Percentiles rank a stretch among this genome's conserved stretches.
phyloP scores from a whole-genome alignment of 345 rosid species.

The Gossypium turneri region DNA sequence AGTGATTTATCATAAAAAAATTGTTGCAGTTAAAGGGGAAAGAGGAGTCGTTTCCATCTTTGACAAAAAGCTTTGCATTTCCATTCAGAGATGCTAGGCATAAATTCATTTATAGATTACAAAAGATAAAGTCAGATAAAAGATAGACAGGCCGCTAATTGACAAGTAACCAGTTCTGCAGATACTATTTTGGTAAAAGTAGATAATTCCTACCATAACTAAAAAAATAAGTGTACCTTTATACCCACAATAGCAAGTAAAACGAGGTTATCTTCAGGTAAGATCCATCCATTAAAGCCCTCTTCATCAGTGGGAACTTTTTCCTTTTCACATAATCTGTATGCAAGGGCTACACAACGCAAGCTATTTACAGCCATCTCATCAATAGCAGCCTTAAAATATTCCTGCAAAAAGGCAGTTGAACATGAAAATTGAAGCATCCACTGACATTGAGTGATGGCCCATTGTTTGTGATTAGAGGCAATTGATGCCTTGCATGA shows the following conservation, averaged over 20 bases:
- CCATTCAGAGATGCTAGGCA: not conserved
- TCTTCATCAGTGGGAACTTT: constrained; percentile 65
- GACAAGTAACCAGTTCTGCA: not conserved
- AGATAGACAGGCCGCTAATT: not conserved
- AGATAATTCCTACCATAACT: not conserved
- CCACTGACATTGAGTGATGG: not conserved
- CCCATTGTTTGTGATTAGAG: not conserved
- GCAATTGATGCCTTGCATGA: not conserved
- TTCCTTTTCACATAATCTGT: constrained; percentile 53
- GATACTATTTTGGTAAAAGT: not conserved
- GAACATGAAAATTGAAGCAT: not conserved
- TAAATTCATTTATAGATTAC: not conserved
- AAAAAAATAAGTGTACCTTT: constrained; percentile 47
- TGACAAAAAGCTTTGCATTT: not conserved
- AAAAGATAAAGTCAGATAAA: not conserved
- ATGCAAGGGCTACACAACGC: constrained; percentile 97
- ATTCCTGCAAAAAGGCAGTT: constrained; percentile 40
- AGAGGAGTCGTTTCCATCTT: not conserved
- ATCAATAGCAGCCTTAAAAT: constrained; percentile 63
- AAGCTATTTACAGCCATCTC: constrained; percentile 87
- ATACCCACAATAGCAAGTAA: constrained; percentile 91
- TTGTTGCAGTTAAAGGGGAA: not conserved
- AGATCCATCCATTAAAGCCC: constrained; percentile 57
- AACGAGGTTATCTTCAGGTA: constrained; percentile 89
- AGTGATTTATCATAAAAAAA: constrained; percentile 2